Conservation (phyloP, 139 green algal genomes). For the Parachlorella kessleri region DNA sequence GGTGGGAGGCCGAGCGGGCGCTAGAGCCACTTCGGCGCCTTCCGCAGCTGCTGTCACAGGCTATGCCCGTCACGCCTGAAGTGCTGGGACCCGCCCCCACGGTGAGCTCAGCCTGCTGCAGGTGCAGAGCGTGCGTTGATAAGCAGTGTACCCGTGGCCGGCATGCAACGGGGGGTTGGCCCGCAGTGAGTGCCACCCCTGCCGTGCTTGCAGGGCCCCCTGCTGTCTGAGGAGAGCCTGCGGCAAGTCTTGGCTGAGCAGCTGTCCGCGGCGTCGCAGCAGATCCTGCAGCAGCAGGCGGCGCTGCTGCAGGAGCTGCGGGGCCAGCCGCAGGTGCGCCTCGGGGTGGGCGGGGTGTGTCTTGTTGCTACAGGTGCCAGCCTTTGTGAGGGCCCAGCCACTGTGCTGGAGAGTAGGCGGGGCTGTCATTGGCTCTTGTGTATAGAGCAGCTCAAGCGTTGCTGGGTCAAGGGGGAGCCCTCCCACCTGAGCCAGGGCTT, state of each 20-base stretch:
- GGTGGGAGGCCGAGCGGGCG: constrained; percentile 18
- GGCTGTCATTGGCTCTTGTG: too few relatives aligned
- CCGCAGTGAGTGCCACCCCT: not conserved
- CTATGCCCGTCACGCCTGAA: constrained; percentile 22
- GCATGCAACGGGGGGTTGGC: too few relatives aligned
- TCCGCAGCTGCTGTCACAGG: constrained; percentile 31
- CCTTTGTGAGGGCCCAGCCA: too few relatives aligned
- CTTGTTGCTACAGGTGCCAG: not conserved
- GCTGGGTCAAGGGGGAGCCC: too few relatives aligned
- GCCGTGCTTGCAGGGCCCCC: not conserved
- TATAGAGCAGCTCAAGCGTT: too few relatives aligned
- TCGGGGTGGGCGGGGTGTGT: not conserved
- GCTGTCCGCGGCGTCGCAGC: not conserved
- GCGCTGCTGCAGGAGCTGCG: constrained; percentile 28
- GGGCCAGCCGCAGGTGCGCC: constrained; percentile 18
- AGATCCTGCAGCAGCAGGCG: constrained; percentile 19
- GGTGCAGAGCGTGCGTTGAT: too few relatives aligned
- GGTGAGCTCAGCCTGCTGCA: too few relatives aligned
- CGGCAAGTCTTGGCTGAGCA: constrained; percentile 5
- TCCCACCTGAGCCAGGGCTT: too few relatives aligned
- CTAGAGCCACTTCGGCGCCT: constrained; percentile 34
- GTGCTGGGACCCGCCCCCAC: constrained; percentile 9
- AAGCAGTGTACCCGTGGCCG: too few relatives aligned
- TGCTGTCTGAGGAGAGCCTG: constrained; percentile 23
- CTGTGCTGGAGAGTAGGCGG: too few relatives aligned